phyloP scores from a whole-genome alignment of 768 basidiomycete genomes.

The Hygrocybe coccinea region DNA sequence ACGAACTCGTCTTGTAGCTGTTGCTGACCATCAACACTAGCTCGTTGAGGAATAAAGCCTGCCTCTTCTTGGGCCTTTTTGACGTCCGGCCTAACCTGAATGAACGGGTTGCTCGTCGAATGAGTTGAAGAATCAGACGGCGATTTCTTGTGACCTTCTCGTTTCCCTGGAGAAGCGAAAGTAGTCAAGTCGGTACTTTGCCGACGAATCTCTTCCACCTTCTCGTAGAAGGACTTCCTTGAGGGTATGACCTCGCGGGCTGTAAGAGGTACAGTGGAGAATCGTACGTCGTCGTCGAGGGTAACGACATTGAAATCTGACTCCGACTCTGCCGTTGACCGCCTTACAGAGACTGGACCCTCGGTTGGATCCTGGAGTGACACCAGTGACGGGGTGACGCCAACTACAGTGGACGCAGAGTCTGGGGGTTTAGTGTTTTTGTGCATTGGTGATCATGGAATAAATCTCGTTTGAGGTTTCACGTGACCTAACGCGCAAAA shows the following conservation, averaged over 20 bases:
- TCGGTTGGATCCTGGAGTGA: not conserved
- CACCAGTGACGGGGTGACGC: not conserved
- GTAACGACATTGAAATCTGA: constrained; percentile 66
- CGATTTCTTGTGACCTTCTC: constrained; percentile 55
- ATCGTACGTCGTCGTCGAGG: constrained; percentile 42
- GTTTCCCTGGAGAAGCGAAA: constrained; percentile 2
- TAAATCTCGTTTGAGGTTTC: not conserved
- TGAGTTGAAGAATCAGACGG: constrained; percentile 56
- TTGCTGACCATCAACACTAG: constrained; percentile 58
- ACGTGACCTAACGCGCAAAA: not conserved
- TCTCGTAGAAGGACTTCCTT: constrained; percentile 6
- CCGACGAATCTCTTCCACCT: constrained; percentile 8
- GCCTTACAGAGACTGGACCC: not conserved
- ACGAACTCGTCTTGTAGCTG: constrained; percentile 75
- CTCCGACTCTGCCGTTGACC: constrained; percentile 36
- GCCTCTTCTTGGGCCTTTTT: constrained; percentile 39
- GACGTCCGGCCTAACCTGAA: constrained; percentile 51
- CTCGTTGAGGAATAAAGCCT: constrained; percentile 35
- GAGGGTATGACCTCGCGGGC: constrained; percentile 24
- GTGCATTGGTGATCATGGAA: not conserved
- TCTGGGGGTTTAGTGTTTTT: not conserved
- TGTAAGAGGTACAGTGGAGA: constrained; percentile 34
- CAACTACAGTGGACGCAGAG: not conserved
- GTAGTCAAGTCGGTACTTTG: constrained; percentile 3
- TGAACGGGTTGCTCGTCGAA: constrained; percentile 49